Evolutionary conservation across 768 basidiomycete genomes (phyloP), one percentile per base, ranked within the genome.

Genomic region (Aureoboletus auriporus): DNA sequence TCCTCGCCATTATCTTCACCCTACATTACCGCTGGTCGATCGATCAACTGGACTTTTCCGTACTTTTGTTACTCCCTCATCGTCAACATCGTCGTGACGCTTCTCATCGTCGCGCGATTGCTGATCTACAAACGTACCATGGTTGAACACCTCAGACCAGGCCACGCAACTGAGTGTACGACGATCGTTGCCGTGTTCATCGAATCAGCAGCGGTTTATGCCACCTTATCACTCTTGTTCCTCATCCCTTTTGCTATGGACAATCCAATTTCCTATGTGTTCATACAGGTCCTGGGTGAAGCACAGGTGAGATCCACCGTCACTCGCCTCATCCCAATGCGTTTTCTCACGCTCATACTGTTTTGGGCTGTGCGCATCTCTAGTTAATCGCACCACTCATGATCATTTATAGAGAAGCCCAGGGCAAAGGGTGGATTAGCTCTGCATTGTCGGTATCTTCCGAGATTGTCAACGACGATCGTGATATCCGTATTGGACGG

Each of bases 361-460:
- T 26, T 42, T n/a, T 23, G 20, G 35, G 29, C 17, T n/a, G 28
- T 26, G 8, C 17, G 1, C 1, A 10, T 43, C 20, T 33, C 46
- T 39, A 74, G 73, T 49, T 64, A 34, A 66, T 74, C 30, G 67
- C 70, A 2, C 71, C 71, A 1, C 49, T 69, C 2, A 52, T 74
- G 34, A 74, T 74, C 41, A 54, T 74, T 35, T 62, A 69, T 41
- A 64, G 73, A 45, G 70, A 74, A 44, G 65, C 67, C 0, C 54
- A 60, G 16, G 74, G 73, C 1, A 63, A 63, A 27, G 70, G 71
- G 1, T 71, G 70, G 69, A 53, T 65, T 4, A 65, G 63, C 17
- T 49, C 49, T 8, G 36, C 48, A 0, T 41, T 57, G 6, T 42
- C 57, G 1, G 42, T 48, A 5, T 31, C 14, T 1, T 47, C 54